Percentiles rank a stretch among this genome's conserved stretches.
These are phyloP conservation scores for Dactylellina cionopaga DNA, from an alignment of 2,329 filamentous ascomycete genomes.

Conservation along the genomic window DNA sequence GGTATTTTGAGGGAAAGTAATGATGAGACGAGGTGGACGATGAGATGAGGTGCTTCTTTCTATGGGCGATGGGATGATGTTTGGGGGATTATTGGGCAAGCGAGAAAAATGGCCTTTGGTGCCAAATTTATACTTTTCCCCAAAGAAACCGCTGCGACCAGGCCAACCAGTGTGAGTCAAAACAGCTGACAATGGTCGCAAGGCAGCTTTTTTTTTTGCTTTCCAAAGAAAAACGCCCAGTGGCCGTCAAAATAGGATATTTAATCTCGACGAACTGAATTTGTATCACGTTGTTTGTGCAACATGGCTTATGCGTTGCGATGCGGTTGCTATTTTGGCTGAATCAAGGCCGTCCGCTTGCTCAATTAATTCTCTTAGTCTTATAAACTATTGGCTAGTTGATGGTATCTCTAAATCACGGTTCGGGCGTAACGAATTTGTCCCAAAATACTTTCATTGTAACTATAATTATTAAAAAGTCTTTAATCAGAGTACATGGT, in stretches of 20 bases:
- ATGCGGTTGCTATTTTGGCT: slow-evolving; percentile 22
- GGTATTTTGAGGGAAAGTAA: background rate
- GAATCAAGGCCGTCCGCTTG: too few relatives aligned
- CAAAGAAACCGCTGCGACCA: slow-evolving; percentile 4
- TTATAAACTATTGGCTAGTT: too few relatives aligned
- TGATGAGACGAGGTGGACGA: slow-evolving; percentile 1
- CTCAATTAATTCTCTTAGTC: too few relatives aligned
- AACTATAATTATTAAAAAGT: too few relatives aligned
- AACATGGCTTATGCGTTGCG: slow-evolving; percentile 36
- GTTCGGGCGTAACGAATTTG: too few relatives aligned
- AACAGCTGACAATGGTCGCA: background rate
- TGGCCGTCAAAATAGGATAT: background rate
- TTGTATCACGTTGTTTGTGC: slow-evolving; percentile 35
- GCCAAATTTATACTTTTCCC: slow-evolving; percentile 52
- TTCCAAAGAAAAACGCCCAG: background rate
- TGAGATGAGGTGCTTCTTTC: slow-evolving; percentile 25
- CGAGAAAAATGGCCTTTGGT: slow-evolving; percentile 20
- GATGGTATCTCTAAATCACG: too few relatives aligned
- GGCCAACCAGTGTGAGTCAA: slow-evolving; percentile 41
- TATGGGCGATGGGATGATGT: slow-evolving; percentile 49
- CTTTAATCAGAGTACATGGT: too few relatives aligned
- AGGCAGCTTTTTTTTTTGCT: slow-evolving; percentile 42
- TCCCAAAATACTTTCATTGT: background rate
- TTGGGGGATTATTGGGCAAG: slow-evolving; percentile 17
- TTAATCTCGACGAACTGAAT: background rate